Evolutionary conservation across 352 stramenopile species (phyloP), one percentile per base, ranked within the genome.

Genomic region (Phytophthora citricola): DNA sequence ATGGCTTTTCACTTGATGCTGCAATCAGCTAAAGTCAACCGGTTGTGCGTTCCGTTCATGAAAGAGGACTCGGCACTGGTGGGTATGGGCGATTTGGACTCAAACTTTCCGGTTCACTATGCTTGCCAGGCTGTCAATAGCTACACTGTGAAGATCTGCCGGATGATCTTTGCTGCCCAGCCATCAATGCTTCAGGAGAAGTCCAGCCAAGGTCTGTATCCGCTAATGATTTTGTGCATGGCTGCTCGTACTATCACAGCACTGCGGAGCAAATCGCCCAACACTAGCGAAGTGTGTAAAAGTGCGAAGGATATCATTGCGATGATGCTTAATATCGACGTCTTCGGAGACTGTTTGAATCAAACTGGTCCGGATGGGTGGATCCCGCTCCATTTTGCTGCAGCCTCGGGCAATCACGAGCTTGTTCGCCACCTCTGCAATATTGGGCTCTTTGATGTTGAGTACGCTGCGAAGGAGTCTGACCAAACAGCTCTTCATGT

Each of bases 1-100:
- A 87, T 79, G 56, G 80, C 84, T 11, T 75, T 91, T 53, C 84
- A 91, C 45, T 71, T 65, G 7, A 78, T 93, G 70, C 63, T 93
- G 15, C 58, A 64, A 51, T 90, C 82, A 1, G 3, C 41, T 1
- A 62, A 65, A n/a, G 62, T 89, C 20, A 90, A 85, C 56, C 50
- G 52, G 5, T 39, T 90, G 2, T 90, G 80, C 39, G 36, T 91
- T 17, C 22, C 69, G 3, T 57, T 81, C 24, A 61, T 93, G 2
- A 43, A 44, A 22, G 45, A 74, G 20, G 56, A 89, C 44, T 11
- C 32, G 2, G 36, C 66, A 2, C 52, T 93, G 36, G 60, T 78
- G 29, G 73, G 76, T 10, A 81, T 72, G 31, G 69, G 73, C 22
- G 79, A 91, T 50, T 73, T 89, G 36, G 59, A 64, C 11, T 71